Conservation (phyloP, 1,284 basidiomycete genomes). For the Puccinia triticina region DNA sequence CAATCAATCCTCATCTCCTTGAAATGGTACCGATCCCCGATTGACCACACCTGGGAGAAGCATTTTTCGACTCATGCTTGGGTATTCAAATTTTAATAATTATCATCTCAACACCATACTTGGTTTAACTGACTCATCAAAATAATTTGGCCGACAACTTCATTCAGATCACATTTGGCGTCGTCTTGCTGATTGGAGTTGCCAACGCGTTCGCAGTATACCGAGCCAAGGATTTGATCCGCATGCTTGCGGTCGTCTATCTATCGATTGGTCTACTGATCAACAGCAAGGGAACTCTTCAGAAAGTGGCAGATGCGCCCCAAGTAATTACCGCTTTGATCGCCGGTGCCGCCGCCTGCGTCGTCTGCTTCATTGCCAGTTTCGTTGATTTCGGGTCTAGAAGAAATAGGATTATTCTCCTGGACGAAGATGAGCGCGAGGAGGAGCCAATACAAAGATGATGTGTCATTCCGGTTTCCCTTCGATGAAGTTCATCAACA, state of each 20-base stretch:
- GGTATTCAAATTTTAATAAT: conserved; percentile 16
- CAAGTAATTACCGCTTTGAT: conserved; percentile 35
- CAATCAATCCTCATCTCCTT: conserved; percentile 64
- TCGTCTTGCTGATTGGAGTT: conserved; percentile 32
- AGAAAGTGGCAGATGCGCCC: conserved; percentile 43
- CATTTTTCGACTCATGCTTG: conserved; percentile 48
- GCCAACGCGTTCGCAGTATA: conserved; percentile 28
- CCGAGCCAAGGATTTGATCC: conserved; percentile 29
- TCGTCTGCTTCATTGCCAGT: conserved; percentile 43
- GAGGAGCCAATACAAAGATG: conserved; percentile 12
- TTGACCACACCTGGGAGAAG: conserved; percentile 43
- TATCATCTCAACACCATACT: not conserved
- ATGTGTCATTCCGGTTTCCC: not conserved
- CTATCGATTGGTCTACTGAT: conserved; percentile 33
- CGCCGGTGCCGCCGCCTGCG: conserved; percentile 15
- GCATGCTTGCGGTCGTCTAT: conserved; percentile 43
- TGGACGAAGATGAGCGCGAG: conserved; percentile 31
- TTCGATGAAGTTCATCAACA: not conserved
- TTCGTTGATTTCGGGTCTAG: conserved; percentile 37
- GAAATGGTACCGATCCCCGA: conserved; percentile 58
- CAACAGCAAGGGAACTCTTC: conserved; percentile 23
- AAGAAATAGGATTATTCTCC: conserved; percentile 26
- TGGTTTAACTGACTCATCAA: not conserved
- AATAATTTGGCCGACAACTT: not conserved
- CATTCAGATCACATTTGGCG: conserved; percentile 44